Evolutionary conservation across 2,329 filamentous ascomycete species (phyloP).

Genomic region (Neospermospora avenae): DNA sequence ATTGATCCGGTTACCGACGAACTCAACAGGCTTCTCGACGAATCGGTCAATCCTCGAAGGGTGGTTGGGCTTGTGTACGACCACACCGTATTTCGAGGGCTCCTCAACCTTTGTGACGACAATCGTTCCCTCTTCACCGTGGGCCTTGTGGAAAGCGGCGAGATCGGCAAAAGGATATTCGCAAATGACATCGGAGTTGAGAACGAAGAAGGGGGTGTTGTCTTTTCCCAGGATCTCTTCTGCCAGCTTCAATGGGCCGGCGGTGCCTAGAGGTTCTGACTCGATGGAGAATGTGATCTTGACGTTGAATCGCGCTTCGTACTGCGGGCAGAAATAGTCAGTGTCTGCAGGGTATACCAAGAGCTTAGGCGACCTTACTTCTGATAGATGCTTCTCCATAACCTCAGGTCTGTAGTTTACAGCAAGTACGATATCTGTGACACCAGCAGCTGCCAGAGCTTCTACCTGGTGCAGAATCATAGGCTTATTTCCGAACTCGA

Average conservation of each 20-base stretch:
- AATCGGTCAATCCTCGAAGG: slow-evolving; percentile 93
- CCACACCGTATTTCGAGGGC: slow-evolving; percentile 96
- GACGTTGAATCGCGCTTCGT: slow-evolving; percentile 88
- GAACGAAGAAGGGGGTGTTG: slow-evolving; percentile 92
- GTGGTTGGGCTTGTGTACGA: slow-evolving; percentile 94
- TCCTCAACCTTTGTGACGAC: slow-evolving; percentile 99
- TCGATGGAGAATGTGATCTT: slow-evolving; percentile 98
- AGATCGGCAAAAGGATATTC: slow-evolving; percentile 93
- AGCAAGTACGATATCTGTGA: slow-evolving; percentile 95
- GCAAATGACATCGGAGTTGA: slow-evolving; percentile 98
- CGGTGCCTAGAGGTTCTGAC: slow-evolving; percentile 90
- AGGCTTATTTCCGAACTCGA: slow-evolving; percentile 97
- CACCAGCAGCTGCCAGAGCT: slow-evolving; percentile 86
- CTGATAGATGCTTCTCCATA: slow-evolving; percentile 90
- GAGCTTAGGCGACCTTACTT: slow-evolving; percentile 53
- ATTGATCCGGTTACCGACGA: slow-evolving; percentile 98
- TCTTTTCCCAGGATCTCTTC: slow-evolving; percentile 91
- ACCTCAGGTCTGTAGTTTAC: slow-evolving; percentile 99
- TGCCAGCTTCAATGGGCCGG: slow-evolving; percentile 91
- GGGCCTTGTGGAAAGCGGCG: slow-evolving; percentile 84
- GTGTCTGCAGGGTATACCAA: slow-evolving; percentile 9
- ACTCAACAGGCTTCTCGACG: slow-evolving; percentile 98
- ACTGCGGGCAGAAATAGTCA: slow-evolving; percentile 48
- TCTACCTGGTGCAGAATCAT: slow-evolving; percentile 99
- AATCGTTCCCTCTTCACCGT: slow-evolving; percentile 96